Evolutionary conservation across 306 rosid genomes (phyloP), one percentile per base, ranked within the genome.

Genomic region (Pachyrhizus erosus): DNA sequence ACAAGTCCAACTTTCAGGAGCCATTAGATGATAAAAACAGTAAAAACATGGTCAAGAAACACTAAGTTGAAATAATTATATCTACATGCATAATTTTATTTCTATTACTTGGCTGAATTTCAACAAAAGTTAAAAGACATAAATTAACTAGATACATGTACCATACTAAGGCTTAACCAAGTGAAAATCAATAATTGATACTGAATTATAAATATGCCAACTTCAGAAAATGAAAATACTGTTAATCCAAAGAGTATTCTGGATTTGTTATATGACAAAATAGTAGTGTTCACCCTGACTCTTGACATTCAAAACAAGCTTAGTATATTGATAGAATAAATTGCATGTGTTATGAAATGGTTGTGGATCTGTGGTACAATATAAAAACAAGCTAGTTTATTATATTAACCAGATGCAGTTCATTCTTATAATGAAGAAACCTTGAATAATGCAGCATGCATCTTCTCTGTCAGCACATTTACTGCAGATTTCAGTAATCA

Each of bases 11-110:
- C 75, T 26, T 26, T 14, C n/a, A 24, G 27, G 26, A 40, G 18
- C 45, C 24, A 52, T 79, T 58, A 24, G 70, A 51, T 52, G 42
- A 60, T 34, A 77, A 70, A 61, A 61, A 7, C 5, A 17, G n/a
- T 9, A 76, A 58, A 69, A 69, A 48, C 24, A 57, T 40, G 37
- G n/a, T n/a, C n/a, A n/a, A n/a, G n/a, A n/a, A n/a, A n/a, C n/a
- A n/a, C n/a, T n/a, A n/a, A n/a, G n/a, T n/a, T n/a, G n/a, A n/a
- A n/a, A n/a, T n/a, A n/a, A n/a, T n/a, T n/a, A n/a, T n/a, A n/a
- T n/a, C n/a, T n/a, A n/a, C n/a, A n/a, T n/a, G n/a, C n/a, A n/a
- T n/a, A n/a, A n/a, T n/a, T n/a, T n/a, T n/a, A n/a, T n/a, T n/a
- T n/a, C n/a, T n/a, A n/a, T n/a, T n/a, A n/a, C n/a, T n/a, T n/a